Base-by-base conservation (phyloP, 768 basidiomycete species). In the Kwoniella sp. region DNA sequence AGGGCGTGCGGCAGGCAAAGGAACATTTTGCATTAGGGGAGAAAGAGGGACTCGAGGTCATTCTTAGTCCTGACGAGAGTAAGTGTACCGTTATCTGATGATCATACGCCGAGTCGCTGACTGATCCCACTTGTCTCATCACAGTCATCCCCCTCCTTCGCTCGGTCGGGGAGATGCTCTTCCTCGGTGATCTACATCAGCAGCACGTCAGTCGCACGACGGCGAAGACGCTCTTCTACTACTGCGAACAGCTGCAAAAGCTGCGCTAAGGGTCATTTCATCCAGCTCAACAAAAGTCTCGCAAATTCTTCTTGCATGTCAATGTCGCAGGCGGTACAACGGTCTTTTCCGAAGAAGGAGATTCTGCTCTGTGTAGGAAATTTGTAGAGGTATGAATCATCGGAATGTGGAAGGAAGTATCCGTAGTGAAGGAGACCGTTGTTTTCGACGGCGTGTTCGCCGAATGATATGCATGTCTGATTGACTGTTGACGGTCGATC, bases 241-340 rank as follows among this genome's bases (percentile, higher is more conserved):
- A 64, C 34, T 57, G 63, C 56, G 56, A 64, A 12, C 55, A 58
- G 20, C 45, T 64, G 38, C 63, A 64, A 30, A 51, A 38, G 29
- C 17, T 58, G 22, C 22, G 63, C 25, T 62, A 25, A 52, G 29
- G 23, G 2, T 25, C 13, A 15, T 28, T 23, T 15, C 15, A 17
- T 54, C 26, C 15, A 29, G 25, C 34, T 37, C 13, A 13, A 37
- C 34, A 37, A 37, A n/a, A n/a, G n/a, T n/a, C n/a, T n/a, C n/a
- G n/a, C n/a, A n/a, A n/a, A n/a, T n/a, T n/a, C n/a, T n/a, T 37
- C 34, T 7, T 37, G 34, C 34, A 37, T 37, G 34, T 37, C n/a
- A n/a, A n/a, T n/a, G n/a, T n/a, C n/a, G n/a, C n/a, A n/a, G n/a
- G n/a, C n/a, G n/a, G n/a, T n/a, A n/a, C n/a, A n/a, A n/a, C n/a